Evolutionary conservation across 257 asterid genomes (phyloP).

Genomic region (Salvia splendens): DNA sequence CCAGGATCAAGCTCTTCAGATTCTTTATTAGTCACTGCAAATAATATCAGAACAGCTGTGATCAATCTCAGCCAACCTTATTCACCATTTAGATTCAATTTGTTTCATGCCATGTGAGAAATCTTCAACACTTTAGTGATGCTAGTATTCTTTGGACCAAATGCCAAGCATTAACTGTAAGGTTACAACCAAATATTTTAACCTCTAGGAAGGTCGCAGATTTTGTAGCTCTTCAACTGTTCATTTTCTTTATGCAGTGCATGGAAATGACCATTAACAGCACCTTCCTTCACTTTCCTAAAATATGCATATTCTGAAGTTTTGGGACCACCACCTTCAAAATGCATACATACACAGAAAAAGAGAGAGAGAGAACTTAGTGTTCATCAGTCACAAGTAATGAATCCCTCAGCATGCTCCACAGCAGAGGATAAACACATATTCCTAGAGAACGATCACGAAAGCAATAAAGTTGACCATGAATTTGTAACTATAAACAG

Average conservation of each 20-base stretch:
- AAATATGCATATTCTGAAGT: slow-evolving; percentile 84
- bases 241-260: slow-evolving; percentile 35
- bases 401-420: slow-evolving; percentile 10
- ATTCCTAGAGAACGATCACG: background rate
- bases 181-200: slow-evolving; percentile 18
- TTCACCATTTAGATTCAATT: slow-evolving; percentile 6
- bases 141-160: slow-evolving; percentile 1
- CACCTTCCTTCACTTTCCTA: slow-evolving; percentile 54
- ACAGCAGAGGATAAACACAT: background rate
- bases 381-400: slow-evolving; percentile 2
- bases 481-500: background rate
- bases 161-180: background rate
- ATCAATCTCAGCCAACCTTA: slow-evolving; percentile 15
- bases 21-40: slow-evolving; percentile 40
- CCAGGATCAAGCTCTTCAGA: slow-evolving; percentile 35
- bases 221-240: slow-evolving; percentile 31
- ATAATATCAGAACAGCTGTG: slow-evolving; percentile 7
- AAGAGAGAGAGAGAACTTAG: background rate
- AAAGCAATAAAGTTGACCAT: slow-evolving; percentile 3
- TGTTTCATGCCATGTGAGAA: slow-evolving; percentile 5
- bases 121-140: background rate
- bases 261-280: slow-evolving; percentile 32
- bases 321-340: slow-evolving; percentile 68
- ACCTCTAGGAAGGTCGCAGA: slow-evolving; percentile 42
- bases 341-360: background rate